phyloP scores from a whole-genome alignment of 2,329 filamentous ascomycete species.

The Cladosporium sphaerospermum region DNA sequence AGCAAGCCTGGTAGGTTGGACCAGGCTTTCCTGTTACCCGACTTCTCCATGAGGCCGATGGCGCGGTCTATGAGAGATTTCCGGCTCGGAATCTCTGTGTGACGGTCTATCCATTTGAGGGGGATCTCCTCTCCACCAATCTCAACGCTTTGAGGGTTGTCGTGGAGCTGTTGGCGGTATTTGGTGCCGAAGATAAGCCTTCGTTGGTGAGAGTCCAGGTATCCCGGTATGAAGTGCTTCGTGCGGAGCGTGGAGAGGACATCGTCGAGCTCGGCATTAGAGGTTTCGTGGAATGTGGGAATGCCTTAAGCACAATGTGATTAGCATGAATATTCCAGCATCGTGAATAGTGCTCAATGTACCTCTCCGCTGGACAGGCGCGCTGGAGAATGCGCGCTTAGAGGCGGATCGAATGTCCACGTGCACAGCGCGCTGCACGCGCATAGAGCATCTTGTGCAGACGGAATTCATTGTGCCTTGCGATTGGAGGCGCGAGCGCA shows the following conservation, averaged over 20 bases:
- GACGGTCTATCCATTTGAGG: slow-evolving; percentile 29
- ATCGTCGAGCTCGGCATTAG: slow-evolving; percentile 35
- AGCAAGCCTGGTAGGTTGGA: slow-evolving; percentile 30
- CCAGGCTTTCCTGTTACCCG: slow-evolving; percentile 28
- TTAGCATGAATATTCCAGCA: background rate
- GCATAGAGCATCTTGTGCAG: slow-evolving; percentile 29
- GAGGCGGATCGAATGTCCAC: slow-evolving; percentile 13
- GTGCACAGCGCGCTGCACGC: slow-evolving; percentile 23
- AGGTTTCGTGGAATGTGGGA: slow-evolving; percentile 37
- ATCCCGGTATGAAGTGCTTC: slow-evolving; percentile 40
- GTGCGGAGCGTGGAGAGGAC: slow-evolving; percentile 37
- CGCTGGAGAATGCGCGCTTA: slow-evolving; percentile 23
- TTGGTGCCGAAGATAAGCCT: slow-evolving; percentile 38
- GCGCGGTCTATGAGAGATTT: slow-evolving; percentile 24
- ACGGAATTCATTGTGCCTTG: slow-evolving; percentile 21
- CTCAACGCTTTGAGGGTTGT: slow-evolving; percentile 37
- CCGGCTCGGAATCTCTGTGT: slow-evolving; percentile 26
- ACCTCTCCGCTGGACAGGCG: slow-evolving; percentile 13
- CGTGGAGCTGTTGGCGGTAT: slow-evolving; percentile 36
- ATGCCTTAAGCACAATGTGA: slow-evolving; percentile 23
- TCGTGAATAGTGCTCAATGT: background rate
- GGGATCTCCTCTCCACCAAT: slow-evolving; percentile 36
- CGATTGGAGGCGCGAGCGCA: background rate
- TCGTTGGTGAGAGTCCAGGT: slow-evolving; percentile 37
- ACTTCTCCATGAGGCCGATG: slow-evolving; percentile 24